These are phyloP conservation scores for Curvularia verruculosa DNA, from an alignment of 2,329 filamentous ascomycete genomes.

Conservation along the genomic window DNA sequence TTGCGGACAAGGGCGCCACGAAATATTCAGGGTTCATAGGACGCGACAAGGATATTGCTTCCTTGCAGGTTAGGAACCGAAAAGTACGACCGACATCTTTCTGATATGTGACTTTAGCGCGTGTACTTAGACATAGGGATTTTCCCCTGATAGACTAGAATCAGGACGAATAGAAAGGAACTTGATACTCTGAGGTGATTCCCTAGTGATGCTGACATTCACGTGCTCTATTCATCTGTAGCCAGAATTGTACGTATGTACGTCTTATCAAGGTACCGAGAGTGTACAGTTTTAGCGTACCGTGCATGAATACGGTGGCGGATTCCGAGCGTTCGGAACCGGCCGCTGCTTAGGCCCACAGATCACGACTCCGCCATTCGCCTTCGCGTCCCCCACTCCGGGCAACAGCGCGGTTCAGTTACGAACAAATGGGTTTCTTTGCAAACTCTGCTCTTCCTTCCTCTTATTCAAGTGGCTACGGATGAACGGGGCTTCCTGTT, in stretches of 20 bases:
- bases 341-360: slow-evolving; percentile 23
- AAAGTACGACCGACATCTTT: background rate
- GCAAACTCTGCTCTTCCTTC: slow-evolving; percentile 9
- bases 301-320: slow-evolving; percentile 7
- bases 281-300: background rate
- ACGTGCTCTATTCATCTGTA: background rate
- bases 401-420: slow-evolving; percentile 28
- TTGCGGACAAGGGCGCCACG: background rate
- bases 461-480: slow-evolving; percentile 30
- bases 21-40: background rate
- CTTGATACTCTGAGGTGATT: background rate
- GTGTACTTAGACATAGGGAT: background rate
- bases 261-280: background rate
- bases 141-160: background rate
- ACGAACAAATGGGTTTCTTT: slow-evolving; percentile 35
- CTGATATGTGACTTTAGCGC: background rate
- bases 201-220: background rate
- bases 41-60: background rate
- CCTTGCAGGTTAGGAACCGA: background rate
- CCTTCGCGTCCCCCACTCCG: slow-evolving; percentile 48
- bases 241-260: background rate
- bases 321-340: slow-evolving; percentile 31
- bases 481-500: slow-evolving; percentile 18
- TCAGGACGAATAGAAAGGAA: background rate
- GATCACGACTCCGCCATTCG: slow-evolving; percentile 35